These are phyloP conservation scores for Larix kaempferi DNA, from an alignment of 75 land plant genomes.

Conservation along the genomic window DNA sequence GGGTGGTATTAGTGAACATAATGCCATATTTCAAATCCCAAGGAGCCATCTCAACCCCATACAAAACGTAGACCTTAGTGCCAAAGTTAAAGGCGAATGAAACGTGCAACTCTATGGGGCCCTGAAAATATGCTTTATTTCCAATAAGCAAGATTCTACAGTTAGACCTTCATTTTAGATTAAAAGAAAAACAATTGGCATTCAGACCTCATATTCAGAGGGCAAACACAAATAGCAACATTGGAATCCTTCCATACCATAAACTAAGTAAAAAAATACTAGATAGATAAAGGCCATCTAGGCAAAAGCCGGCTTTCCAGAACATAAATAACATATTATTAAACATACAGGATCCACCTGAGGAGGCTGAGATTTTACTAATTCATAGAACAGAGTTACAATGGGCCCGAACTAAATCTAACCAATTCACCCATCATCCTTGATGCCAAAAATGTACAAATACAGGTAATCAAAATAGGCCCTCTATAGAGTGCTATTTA, in stretches of 20 bases:
- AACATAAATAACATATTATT: neutral
- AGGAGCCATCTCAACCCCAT: neutral
- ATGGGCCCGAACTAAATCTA: too few species aligned
- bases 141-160: neutral
- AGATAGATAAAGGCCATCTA: neutral
- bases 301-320: neutral
- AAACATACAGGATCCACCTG: too few species aligned
- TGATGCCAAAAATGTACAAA: too few species aligned
- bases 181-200: neutral
- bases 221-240: neutral
- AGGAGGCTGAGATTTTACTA: too few species aligned
- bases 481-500: too few species aligned
- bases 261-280: neutral
- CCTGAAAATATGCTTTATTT: neutral
- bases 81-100: neutral
- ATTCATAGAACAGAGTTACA: too few species aligned
- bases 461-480: too few species aligned
- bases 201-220: neutral
- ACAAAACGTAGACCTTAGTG: neutral
- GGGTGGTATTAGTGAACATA: neutral
- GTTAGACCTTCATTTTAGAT: neutral
- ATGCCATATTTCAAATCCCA: neutral
- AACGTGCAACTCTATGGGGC: neutral
- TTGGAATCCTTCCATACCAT: neutral
- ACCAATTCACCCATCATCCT: too few species aligned